Percentiles rank a stretch among this genome's conserved stretches.
These are phyloP conservation scores for Microcos paniculata DNA, from an alignment of 345 rosid genomes.

Conservation along the genomic window DNA sequence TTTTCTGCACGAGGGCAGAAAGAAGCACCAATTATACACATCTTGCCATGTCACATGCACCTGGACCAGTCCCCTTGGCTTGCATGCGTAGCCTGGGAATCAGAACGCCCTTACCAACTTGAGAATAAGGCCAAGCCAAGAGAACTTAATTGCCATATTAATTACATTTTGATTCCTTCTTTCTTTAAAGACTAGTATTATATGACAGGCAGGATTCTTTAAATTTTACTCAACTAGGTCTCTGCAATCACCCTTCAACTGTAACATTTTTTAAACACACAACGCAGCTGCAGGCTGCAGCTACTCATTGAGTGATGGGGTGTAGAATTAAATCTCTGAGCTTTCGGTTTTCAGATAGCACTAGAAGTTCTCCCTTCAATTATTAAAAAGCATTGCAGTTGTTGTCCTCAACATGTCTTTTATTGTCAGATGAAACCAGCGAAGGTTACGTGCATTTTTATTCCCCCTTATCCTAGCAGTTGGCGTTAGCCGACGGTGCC, in stretches of 20 bases:
- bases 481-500: slow-evolving; percentile 1
- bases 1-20: background rate
- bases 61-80: background rate
- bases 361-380: slow-evolving; percentile 12
- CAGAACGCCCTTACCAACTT: background rate
- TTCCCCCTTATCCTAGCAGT: background rate
- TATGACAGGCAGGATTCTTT: background rate
- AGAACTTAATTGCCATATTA: background rate
- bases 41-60: background rate
- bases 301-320: too few species aligned
- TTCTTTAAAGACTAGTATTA: background rate
- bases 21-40: slow-evolving; percentile 12
- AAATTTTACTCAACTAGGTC: background rate
- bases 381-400: slow-evolving; percentile 7
- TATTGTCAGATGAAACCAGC: background rate
- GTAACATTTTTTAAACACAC: too few species aligned
- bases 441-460: background rate
- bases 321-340: background rate
- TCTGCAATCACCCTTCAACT: background rate
- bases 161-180: background rate
- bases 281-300: too few species aligned
- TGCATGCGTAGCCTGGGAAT: background rate
- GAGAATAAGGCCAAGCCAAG: background rate
- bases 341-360: background rate
- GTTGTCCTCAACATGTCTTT: background rate